Conservation (phyloP, 202 grass and related monocot species). For the Brachypodium distachyon region DNA sequence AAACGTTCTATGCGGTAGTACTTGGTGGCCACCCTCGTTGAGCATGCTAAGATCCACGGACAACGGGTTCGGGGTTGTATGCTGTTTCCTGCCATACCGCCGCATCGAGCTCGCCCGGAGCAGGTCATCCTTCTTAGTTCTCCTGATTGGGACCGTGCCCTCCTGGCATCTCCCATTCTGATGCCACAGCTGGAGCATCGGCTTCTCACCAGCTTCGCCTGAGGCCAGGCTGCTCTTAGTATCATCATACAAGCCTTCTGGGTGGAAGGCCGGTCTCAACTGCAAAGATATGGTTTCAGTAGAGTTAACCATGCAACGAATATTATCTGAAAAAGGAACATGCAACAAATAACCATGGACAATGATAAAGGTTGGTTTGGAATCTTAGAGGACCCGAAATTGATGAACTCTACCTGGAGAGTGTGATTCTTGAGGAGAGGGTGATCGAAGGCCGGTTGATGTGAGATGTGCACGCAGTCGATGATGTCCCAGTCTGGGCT, state of each 20-base stretch:
- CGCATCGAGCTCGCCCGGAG: constrained; percentile 56
- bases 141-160: constrained; percentile 48
- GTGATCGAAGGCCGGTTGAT: constrained; percentile 70
- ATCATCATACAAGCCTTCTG: constrained; percentile 40
- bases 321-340: too few relatives aligned
- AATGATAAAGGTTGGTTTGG: not conserved
- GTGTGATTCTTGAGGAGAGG: constrained; percentile 66
- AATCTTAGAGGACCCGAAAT: not conserved
- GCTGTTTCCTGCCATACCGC: constrained; percentile 52
- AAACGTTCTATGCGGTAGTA: constrained; percentile 1
- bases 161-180: constrained; percentile 53
- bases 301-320: too few relatives aligned
- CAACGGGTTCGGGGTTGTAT: constrained; percentile 16
- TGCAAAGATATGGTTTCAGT: constrained; percentile 19
- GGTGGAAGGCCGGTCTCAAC: constrained; percentile 61
- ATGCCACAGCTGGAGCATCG: constrained; percentile 50
- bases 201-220: constrained; percentile 9
- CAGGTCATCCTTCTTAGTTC: constrained; percentile 53
- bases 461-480: constrained; percentile 54
- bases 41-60: constrained; percentile 57
- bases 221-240: constrained; percentile 32
- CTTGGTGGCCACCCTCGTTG: constrained; percentile 77
- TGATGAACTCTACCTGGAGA: constrained; percentile 70
- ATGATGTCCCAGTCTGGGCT: constrained; percentile 68
- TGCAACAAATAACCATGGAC: not conserved